Evolutionary conservation across 768 basidiomycete species (phyloP), one percentile per base, ranked within the genome.

Genomic region (Scleroderma citrinum): DNA sequence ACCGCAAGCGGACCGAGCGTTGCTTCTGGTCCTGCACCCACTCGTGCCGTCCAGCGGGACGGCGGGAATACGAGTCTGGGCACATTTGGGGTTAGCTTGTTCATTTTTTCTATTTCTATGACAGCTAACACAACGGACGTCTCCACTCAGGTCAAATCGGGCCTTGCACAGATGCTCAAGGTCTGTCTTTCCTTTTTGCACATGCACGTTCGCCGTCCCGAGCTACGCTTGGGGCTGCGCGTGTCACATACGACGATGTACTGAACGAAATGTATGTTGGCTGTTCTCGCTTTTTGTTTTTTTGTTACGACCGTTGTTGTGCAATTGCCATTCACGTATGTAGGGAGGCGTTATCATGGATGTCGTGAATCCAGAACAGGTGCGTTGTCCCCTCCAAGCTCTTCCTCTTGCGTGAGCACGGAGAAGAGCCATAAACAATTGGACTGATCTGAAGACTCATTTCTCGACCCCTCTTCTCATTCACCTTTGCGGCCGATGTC

Each of bases 91-190:
- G 86, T 86, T 61, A 46, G 75, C 60, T 26, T 44, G 49, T 61
- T 26, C 44, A 49, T 6, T 38, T 46, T 16, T 24, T 12, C 8
- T 12, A n/a, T 3, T 32, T 19, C 12, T 14, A 19, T 4, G 24
- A 36, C 0, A 16, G 0, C 41, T 53, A 50, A 58, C 40, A 7
- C 26, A 8, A 4, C 8, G 26, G 4, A 8, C 49, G 50, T 42
- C 35, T 49, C 47, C 17, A 32, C 43, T 3, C 55, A 90, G 87
- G 92, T 94, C 61, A 94, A 94, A 69, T 89, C 89, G 20, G 93
- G 92, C 51, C 75, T 98, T 40, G 92, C 94, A 3, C 92, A 96
- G 76, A 96, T 98, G 94, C 75, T 96, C 60, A 96, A 96, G 80
- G 40, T 42, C 23, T 24, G 88, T 85, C 57, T 46, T 54, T 37